Evolutionary conservation across 148 eudicot species (phyloP), one percentile per base, ranked within the genome.

Genomic region (Simmondsia chinensis): DNA sequence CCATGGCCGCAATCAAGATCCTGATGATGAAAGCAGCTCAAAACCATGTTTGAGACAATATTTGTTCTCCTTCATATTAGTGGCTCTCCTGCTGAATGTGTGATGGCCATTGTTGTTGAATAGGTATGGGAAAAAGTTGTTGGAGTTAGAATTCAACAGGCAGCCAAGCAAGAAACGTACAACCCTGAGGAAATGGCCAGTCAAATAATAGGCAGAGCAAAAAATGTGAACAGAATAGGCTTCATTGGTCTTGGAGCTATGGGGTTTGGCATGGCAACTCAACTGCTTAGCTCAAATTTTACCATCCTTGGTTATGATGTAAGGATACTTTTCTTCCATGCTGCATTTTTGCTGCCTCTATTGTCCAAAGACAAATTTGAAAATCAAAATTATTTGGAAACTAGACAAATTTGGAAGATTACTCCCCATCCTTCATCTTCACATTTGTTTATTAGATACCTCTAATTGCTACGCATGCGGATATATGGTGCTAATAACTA

Each of bases 201-300:
- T 39, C 64, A 66, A 54, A 37, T 73, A 22, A 54, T 54, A 33
- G 48, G 59, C 39, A 72, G 60, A 52, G 66, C 87, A 33, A 58
- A 67, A 47, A 28, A 46, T 33, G 78, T 71, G 24, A 73, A 73
- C 19, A 67, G 74, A 50, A 51, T 93, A 23, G 99, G 89, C 53
- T 93, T 93, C 50, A 75, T 93, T 68, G 99, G 99, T 48, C 85
- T 93, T 43, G 99, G 99, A 45, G 96, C 99, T 49, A 93, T 93
- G 99, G 99, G 99, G 37, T 93, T 82, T 68, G 99, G 99, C 83
- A 93, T 93, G 99, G 99, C 99, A 61, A 80, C 94, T 53, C 94
- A 86, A 52, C 66, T 93, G 46, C 46, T 93, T 60, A 79, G 49
- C 57, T 93, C 99, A 34, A 77, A 80, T 51, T 86, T 86, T 56